Evolutionary conservation across 2,329 filamentous ascomycete species (phyloP).

Genomic region (Sordariomycetes sp.): DNA sequence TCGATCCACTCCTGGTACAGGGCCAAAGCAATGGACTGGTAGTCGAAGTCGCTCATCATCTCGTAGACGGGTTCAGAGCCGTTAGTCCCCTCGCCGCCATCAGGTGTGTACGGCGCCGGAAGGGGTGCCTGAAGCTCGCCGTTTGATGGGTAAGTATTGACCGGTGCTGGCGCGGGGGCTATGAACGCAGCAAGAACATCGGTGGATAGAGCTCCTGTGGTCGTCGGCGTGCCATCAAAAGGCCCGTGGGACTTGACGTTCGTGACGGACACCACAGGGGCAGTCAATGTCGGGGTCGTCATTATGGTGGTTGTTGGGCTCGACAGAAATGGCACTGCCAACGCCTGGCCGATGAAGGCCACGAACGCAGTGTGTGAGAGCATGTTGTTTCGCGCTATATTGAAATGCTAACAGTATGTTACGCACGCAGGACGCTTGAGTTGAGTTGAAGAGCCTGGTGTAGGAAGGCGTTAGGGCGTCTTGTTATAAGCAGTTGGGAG

Average conservation of each 20-base stretch:
- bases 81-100: slow-evolving; percentile 68
- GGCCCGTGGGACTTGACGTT: slow-evolving; percentile 61
- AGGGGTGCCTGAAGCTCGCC: slow-evolving; percentile 58
- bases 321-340: slow-evolving; percentile 1
- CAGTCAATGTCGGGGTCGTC: not conserved
- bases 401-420: no score
- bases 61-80: slow-evolving; percentile 69
- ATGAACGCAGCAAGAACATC: slow-evolving; percentile 49
- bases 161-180: slow-evolving; percentile 44
- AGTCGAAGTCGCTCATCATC: slow-evolving; percentile 75
- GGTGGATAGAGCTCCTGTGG: slow-evolving; percentile 58
- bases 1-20: slow-evolving; percentile 82
- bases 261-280: slow-evolving; percentile 26
- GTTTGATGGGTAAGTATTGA: slow-evolving; percentile 61
- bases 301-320: not conserved
- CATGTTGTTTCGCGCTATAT: no score
- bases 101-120: slow-evolving; percentile 64
- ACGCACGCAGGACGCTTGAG: no score
- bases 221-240: slow-evolving; percentile 57
- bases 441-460: no score
- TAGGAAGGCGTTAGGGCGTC: no score
- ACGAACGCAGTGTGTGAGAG: not conserved
- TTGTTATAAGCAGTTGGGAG: no score
- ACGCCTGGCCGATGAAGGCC: not conserved
- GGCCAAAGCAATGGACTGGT: slow-evolving; percentile 63